Conservation (phyloP, 192 early-diverging fungal genomes). For the Podila epigama region DNA sequence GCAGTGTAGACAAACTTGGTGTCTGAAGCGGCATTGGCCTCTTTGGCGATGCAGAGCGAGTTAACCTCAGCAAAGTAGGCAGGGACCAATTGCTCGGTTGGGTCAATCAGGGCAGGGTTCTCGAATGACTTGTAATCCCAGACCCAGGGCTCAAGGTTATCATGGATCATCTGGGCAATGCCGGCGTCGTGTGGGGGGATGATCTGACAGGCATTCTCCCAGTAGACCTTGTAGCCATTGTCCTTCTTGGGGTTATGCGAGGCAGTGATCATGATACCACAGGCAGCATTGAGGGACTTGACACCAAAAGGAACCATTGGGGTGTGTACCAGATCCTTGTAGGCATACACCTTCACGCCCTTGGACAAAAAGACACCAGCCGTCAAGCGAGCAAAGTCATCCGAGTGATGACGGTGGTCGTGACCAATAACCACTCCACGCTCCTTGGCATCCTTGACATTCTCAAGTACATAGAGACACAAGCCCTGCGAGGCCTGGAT, state of each 20-base stretch:
- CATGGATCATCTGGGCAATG: constrained; percentile 75
- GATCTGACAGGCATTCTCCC: constrained; percentile 92
- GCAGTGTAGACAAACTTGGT: constrained; percentile 88
- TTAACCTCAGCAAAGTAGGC: constrained; percentile 75
- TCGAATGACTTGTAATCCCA: constrained; percentile 74
- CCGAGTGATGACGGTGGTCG: constrained; percentile 92
- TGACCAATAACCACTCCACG: constrained; percentile 91
- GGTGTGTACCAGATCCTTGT: constrained; percentile 78
- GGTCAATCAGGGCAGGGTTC: constrained; percentile 61
- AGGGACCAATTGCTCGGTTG: constrained; percentile 66
- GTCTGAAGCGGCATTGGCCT: constrained; percentile 52
- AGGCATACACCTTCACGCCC: constrained; percentile 84
- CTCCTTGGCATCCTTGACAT: constrained; percentile 61
- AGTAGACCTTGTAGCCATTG: constrained; percentile 93
- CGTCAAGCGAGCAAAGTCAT: constrained; percentile 80
- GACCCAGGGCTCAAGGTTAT: constrained; percentile 71
- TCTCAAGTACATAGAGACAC: constrained; percentile 68
- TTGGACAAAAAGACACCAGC: constrained; percentile 82
- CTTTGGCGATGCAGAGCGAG: constrained; percentile 50
- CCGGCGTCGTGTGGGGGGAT: constrained; percentile 86
- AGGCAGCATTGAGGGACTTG: constrained; percentile 69
- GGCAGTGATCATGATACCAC: constrained; percentile 97
- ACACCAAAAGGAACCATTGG: constrained; percentile 93
- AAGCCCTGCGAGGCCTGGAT: constrained; percentile 93
- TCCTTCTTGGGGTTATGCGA: constrained; percentile 95